Base-by-base conservation (phyloP, 805 yeast species). In the Jamesozyma rosinii region DNA sequence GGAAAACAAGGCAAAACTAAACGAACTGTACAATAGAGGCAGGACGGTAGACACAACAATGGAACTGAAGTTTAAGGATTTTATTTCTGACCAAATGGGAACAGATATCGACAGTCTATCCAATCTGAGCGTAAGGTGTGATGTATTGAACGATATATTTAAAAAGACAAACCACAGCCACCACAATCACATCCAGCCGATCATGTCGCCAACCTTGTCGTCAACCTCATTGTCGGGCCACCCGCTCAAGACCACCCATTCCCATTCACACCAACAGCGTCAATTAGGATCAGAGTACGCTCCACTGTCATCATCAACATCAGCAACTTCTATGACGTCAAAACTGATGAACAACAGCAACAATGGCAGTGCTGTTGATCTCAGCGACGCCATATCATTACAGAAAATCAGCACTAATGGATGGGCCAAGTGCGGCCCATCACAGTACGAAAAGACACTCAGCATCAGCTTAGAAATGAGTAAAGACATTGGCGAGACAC, bases 401-500 rank as follows among this genome's bases (percentile, higher is more conserved):
- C 31, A 20, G 37, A 19, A 8, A 14, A 6, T 17, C 6, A 8
- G 8, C 13, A 29, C 30, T 4, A 19, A 18, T 20, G 42, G 39
- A 32, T 56, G 67, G 58, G 45, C 55, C 13, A 40, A 52, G 44
- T 41, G 36, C 45, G 54, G 45, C 57, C 67, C 69, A 30, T 45
- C 49, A 36, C 60, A 43, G 36, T 65, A 61, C 53, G 50, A 60
- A 44, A 49, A 57, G 26, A 49, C 48, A 11, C 34, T 77, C 3
- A 55, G 55, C 1, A 53, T 76, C 3, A 74, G 75, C 17, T 50
- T 78, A 41, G 59, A 64, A 29, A 58, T 71, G 18, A 50, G 59
- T 27, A 67, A 35, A 17, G 20, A 70, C 37, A 66, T 72, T 32
- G 63, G 62, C 38, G 69, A 74, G 38, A 76, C 79, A 1, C 56